Evolutionary conservation across 208 protist species (phyloP).

Genomic region (Paratrypanosoma confusum): DNA sequence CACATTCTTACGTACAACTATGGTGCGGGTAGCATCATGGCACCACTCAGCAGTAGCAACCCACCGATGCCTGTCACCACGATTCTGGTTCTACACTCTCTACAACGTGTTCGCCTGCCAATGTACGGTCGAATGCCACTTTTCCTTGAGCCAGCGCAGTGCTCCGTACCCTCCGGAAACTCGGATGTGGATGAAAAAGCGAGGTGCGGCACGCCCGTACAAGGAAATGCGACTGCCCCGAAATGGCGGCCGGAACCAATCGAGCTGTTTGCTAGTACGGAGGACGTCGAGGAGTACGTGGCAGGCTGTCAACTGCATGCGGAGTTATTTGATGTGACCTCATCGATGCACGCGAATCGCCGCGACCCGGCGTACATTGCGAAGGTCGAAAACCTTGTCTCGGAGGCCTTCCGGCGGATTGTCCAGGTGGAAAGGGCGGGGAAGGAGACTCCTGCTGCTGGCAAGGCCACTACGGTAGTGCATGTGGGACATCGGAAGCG

Average conservation of each 20-base stretch:
- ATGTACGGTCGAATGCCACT: not conserved
- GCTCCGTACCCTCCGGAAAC: too few relatives aligned
- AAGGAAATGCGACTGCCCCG: too few relatives aligned
- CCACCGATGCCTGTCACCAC: not conserved
- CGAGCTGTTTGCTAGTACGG: not conserved
- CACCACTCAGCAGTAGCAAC: conserved; percentile 1
- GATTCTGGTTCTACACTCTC: conserved; percentile 1
- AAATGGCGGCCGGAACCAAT: too few relatives aligned
- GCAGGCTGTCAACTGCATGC: not conserved
- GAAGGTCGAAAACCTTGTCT: too few relatives aligned
- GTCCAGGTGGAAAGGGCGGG: too few relatives aligned
- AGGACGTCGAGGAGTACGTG: not conserved
- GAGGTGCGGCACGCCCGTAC: too few relatives aligned
- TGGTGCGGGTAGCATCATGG: conserved; percentile 10
- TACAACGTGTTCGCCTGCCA: not conserved
- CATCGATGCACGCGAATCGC: too few relatives aligned
- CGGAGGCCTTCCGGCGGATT: too few relatives aligned
- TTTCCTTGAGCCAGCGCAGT: not conserved
- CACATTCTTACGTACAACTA: conserved; percentile 40
- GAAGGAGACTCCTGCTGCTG: too few relatives aligned
- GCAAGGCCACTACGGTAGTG: too few relatives aligned
- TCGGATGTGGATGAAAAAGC: not conserved
- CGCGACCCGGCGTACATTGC: too few relatives aligned
- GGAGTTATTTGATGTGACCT: not conserved
- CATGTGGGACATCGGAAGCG: too few relatives aligned